Evolutionary conservation across 306 rosid species (phyloP), one percentile per base, ranked within the genome.

Genomic region (Trifolium dubium): DNA sequence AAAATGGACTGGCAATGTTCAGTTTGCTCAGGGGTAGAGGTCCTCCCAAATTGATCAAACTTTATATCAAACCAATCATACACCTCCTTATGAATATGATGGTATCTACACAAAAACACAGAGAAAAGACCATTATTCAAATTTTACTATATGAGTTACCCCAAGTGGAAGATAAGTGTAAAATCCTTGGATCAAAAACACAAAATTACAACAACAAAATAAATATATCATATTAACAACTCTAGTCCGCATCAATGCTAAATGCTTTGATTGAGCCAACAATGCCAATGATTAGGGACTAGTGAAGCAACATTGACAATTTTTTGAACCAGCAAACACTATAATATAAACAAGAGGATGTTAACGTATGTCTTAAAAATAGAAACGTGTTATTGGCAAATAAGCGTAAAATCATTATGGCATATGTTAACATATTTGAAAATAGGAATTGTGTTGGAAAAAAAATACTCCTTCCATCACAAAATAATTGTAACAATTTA

Each of bases 21-120:
- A 9, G 98, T 94, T 56, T 94, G 98, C 78, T 89, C 83, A 12
- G 97, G 91, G 18, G 83, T 5, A 0, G 98, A 94, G 5, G 97
- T 94, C 14, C 98, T 87, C 47, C 98, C 98, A 83, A 94, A 94
- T 79, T 94, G 82, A 66, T 94, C 98, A 77, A 91, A 94, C 76
- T 91, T 89, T 29, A 94, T 94, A 59, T 86, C 72, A 74, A 93
- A 93, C 98, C 98, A 93, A 44, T 87, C 29, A 49, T 93, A 93
- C 35, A 93, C 97, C 53, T 91, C 86, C 76, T 71, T 89, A 77
- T 93, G 98, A 86, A 91, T 87, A 34, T 87, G 90, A 80, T 91
- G 69, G 43, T 93, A 93, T 75, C 98, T 91, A 80, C 49, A 65
- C 77, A 41, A 49, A 31, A 70, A 39, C 9, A 62, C 29, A 37